phyloP scores from a whole-genome alignment of 176 grass and related monocot species.

The Avena insularis region DNA sequence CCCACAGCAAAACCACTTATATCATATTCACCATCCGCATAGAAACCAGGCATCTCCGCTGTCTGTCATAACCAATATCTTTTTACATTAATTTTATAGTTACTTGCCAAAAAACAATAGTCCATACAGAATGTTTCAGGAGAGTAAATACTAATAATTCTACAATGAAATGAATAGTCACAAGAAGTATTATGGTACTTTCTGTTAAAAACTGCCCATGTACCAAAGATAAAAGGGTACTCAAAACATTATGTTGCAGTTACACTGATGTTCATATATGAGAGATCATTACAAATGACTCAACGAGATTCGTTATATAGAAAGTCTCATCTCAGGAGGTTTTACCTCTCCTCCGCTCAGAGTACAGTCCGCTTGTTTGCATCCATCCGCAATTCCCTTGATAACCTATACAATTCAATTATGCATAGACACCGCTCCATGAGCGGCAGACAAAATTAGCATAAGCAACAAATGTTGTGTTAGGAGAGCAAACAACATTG shows the following conservation, averaged over 20 bases:
- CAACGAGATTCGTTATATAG: neutral
- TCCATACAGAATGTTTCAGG: neutral
- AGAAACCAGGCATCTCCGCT: conserved; percentile 98
- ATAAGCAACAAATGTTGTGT: no score
- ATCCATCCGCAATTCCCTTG: conserved; percentile 89
- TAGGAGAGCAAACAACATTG: neutral
- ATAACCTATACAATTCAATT: conserved; percentile 68
- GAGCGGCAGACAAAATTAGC: no score
- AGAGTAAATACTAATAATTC: neutral
- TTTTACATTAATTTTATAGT: neutral
- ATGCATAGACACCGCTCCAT: neutral
- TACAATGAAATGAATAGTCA: neutral
- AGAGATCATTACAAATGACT: neutral
- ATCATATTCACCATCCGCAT: conserved; percentile 86
- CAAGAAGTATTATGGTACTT: neutral
- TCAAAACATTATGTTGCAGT: neutral
- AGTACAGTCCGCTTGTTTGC: conserved; percentile 76
- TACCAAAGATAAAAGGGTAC: neutral
- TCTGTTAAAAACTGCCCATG: neutral
- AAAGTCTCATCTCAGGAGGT: neutral
- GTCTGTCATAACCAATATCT: conserved; percentile 54
- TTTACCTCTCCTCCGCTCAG: conserved; percentile 83
- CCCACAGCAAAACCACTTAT: conserved; percentile 90
- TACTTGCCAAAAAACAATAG: neutral
- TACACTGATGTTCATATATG: neutral